A percentile compares a stretch with the other conserved stretches of the same genome.
phyloP scores from a whole-genome alignment of 2,329 filamentous ascomycete species.

The Penicillium polonicum region DNA sequence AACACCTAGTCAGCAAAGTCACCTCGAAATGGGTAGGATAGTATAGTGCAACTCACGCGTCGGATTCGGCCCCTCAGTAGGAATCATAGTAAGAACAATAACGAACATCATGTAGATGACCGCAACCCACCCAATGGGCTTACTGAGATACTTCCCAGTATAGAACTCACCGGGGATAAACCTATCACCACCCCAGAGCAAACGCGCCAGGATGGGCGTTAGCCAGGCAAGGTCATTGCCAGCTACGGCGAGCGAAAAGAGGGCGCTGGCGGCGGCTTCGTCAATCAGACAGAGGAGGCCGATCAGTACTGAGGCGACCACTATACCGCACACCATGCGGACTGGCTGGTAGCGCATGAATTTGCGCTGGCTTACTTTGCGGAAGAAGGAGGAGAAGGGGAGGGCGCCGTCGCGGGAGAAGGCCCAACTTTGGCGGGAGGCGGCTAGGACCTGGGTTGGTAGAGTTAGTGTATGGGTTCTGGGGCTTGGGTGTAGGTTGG shows the following conservation, averaged over 20 bases:
- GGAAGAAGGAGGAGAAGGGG: conserved; percentile 58
- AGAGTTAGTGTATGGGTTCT: conserved; percentile 7
- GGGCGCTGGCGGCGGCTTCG: conserved; percentile 54
- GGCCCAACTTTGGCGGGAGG: conserved; percentile 60
- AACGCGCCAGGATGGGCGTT: conserved; percentile 55
- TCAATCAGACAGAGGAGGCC: conserved; percentile 59
- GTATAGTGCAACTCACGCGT: conserved; percentile 34
- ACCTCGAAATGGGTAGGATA: not conserved
- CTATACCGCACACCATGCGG: conserved; percentile 57
- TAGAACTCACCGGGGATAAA: conserved; percentile 61
- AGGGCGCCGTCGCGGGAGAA: conserved; percentile 61
- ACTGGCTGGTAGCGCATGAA: conserved; percentile 56
- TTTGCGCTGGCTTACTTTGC: conserved; percentile 52
- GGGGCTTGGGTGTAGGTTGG: no score
- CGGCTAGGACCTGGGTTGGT: conserved; percentile 48
- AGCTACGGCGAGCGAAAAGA: conserved; percentile 55
- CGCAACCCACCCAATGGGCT: conserved; percentile 55
- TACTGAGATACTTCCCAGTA: conserved; percentile 52
- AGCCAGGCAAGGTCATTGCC: conserved; percentile 61
- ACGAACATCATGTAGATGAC: conserved; percentile 56
- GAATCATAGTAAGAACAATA: conserved; percentile 59
- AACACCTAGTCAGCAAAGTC: not conserved
- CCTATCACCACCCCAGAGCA: conserved; percentile 57
- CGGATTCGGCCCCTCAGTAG: conserved; percentile 55
- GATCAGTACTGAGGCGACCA: conserved; percentile 51